Base-by-base conservation (phyloP, 2,329 filamentous ascomycete species). In the Aspergillus viridinutans region DNA sequence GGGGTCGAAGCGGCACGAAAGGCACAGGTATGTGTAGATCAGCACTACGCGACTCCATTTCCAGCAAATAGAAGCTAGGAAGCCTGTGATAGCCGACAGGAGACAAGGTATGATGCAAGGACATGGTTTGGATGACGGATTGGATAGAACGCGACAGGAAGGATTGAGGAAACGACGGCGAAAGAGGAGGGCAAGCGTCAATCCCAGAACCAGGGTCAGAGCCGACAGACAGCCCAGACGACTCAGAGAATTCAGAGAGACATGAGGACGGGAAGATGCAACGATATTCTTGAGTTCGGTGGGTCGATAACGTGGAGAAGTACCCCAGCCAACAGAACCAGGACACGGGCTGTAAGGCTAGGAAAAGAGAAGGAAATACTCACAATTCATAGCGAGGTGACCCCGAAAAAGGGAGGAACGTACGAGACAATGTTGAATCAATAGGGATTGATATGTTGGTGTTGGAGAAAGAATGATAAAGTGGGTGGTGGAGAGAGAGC, bases 381-480 rank as follows among this genome's bases (percentile, higher is more conserved):
- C 75, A 85, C 83, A 81, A 77, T 83, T 81, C 82, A 85, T 85
- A 76, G 71, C 76, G 75, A 73, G 76, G 75, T 77, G 75, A 77
- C 76, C 78, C 79, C 77, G 72, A 71, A 66, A 63, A 55, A 65
- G 70, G 68, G 69, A 64, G 57, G 58, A 61, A 61, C 64, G 60
- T 65, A 57, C 3, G 12, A 47, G 43, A 47, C 21, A 47, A 47
- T 47, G 43, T 23, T 47, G 57, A 64, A 61, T 61, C 59, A 53
- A 58, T 54, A 23, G 42, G 49, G 48, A 58, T 60, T 51, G 55
- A 57, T 54, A 58, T 58, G 58, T 56, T 58, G 57, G 61, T 58
- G 57, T 57, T 58, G 52, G 58, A 61, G 62, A 63, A 61, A 54
- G 57, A 55, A 51, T 12, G 20, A 38, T 51, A 40, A 32, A 55